phyloP scores from a whole-genome alignment of 208 protist genomes.

The Leishmania amazonensis region DNA sequence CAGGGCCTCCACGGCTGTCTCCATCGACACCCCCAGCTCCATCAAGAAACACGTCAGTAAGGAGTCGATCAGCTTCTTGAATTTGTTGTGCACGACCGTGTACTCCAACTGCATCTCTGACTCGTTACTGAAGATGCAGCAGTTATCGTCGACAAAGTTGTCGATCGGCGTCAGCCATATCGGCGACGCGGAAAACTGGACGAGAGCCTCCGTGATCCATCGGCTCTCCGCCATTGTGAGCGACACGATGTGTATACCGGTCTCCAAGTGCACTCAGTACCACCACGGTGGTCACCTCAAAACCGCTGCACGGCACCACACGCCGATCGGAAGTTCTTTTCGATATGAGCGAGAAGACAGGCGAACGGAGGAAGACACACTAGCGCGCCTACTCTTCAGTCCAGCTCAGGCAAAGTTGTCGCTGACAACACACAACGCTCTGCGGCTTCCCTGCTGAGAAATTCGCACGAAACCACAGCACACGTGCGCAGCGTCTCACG shows the following conservation, averaged over 20 bases:
- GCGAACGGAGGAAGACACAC: not conserved
- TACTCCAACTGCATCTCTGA: constrained; percentile 91
- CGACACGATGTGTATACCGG: no score
- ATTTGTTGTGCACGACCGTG: constrained; percentile 82
- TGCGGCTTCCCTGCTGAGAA: not conserved
- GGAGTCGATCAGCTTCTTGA: constrained; percentile 78
- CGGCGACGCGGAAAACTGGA: constrained; percentile 87
- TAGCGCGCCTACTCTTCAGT: not conserved
- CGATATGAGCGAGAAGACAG: not conserved
- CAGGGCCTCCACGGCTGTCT: constrained; percentile 55
- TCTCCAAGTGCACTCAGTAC: not conserved
- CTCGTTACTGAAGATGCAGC: constrained; percentile 86
- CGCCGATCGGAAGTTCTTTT: not conserved
- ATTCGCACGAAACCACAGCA: not conserved
- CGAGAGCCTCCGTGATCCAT: constrained; percentile 84
- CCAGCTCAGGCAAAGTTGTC: not conserved
- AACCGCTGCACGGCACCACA: not conserved
- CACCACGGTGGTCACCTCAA: not conserved
- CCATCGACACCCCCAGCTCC: constrained; percentile 77
- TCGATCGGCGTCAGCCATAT: constrained; percentile 84
- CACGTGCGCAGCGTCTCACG: not conserved
- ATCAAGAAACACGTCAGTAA: constrained; percentile 81
- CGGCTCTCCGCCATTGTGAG: constrained; percentile 42
- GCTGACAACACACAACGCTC: not conserved
- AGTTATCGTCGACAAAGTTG: constrained; percentile 93